phyloP scores from a whole-genome alignment of 352 stramenopile species.

The Stephanocyclus meneghinianus region DNA sequence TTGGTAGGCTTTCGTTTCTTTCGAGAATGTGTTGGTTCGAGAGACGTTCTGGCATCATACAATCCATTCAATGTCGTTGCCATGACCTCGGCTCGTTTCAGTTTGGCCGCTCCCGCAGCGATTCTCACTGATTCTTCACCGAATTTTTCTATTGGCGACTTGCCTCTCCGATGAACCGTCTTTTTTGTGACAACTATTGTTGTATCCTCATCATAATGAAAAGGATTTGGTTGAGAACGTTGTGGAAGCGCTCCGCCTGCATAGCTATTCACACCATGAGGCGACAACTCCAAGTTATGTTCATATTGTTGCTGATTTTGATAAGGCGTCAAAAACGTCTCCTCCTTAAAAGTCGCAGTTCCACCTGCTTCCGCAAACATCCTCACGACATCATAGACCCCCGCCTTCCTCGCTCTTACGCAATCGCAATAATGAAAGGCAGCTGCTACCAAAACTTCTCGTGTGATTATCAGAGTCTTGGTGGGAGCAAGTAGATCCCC shows the following conservation, averaged over 20 bases:
- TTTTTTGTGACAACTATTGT: slow-evolving; percentile 6
- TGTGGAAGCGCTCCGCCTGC: no score
- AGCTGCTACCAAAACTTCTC: slow-evolving; percentile 62
- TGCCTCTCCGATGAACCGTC: slow-evolving; percentile 12
- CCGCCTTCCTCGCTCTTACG: slow-evolving; percentile 46
- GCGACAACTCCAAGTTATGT: slow-evolving; percentile 16
- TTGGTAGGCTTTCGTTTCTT: neutral
- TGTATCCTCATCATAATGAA: neutral
- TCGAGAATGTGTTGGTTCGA: neutral
- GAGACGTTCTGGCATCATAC: neutral
- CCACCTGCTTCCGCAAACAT: slow-evolving; percentile 22
- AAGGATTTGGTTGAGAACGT: neutral
- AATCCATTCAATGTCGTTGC: slow-evolving; percentile 43
- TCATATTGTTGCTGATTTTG: slow-evolving; percentile 13
- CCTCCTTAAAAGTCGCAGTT: neutral
- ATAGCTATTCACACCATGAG: slow-evolving; percentile 2
- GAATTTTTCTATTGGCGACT: slow-evolving; percentile 44
- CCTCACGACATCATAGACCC: slow-evolving; percentile 55
- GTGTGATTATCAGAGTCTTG: slow-evolving; percentile 42
- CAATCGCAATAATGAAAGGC: slow-evolving; percentile 75
- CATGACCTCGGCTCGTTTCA: slow-evolving; percentile 75
- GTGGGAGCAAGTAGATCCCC: neutral
- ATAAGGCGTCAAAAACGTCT: neutral
- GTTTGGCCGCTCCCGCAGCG: slow-evolving; percentile 43
- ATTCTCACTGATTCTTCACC: slow-evolving; percentile 47